These are phyloP conservation scores for Euphorbia schlechtendalii DNA, from an alignment of 441 rosid genomes.

Conservation along the genomic window DNA sequence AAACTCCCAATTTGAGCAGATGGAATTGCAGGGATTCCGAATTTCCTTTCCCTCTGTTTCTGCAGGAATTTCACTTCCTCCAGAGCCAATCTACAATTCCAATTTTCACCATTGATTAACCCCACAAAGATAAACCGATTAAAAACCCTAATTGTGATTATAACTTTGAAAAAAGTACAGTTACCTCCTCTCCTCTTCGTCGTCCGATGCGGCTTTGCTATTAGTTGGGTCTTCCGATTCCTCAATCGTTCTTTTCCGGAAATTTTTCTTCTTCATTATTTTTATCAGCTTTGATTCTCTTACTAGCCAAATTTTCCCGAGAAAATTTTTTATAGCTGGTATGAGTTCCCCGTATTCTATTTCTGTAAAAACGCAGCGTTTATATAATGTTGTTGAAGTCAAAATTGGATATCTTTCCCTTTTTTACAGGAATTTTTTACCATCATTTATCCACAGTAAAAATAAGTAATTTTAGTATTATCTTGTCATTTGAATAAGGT, in stretches of 20 bases:
- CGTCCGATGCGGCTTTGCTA: constrained; percentile 38
- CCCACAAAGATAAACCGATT: constrained; percentile 3
- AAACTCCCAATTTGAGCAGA: constrained; percentile 28
- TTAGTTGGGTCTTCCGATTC: constrained; percentile 36
- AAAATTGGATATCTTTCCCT: too few relatives aligned
- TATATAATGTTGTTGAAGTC: too few relatives aligned
- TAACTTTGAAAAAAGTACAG: neutral
- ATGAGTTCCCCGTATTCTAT: neutral
- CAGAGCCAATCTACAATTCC: constrained; percentile 45
- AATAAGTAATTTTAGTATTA: too few relatives aligned
- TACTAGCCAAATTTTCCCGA: neutral
- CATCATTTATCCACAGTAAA: too few relatives aligned
- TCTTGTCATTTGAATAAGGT: too few relatives aligned
- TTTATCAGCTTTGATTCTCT: neutral
- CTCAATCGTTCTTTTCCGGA: constrained; percentile 60
- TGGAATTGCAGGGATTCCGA: constrained; percentile 59
- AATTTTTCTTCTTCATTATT: constrained; percentile 64
- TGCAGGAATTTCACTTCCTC: constrained; percentile 94
- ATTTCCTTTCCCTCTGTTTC: constrained; percentile 83
- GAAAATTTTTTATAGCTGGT: neutral
- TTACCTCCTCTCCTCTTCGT: constrained; percentile 82
- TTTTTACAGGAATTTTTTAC: too few relatives aligned
- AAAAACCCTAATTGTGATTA: constrained; percentile 23
- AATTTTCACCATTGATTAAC: neutral
- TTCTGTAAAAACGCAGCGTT: neutral